Evolutionary conservation across 1,284 basidiomycete species (phyloP).

Genomic region (Boletus sp.): DNA sequence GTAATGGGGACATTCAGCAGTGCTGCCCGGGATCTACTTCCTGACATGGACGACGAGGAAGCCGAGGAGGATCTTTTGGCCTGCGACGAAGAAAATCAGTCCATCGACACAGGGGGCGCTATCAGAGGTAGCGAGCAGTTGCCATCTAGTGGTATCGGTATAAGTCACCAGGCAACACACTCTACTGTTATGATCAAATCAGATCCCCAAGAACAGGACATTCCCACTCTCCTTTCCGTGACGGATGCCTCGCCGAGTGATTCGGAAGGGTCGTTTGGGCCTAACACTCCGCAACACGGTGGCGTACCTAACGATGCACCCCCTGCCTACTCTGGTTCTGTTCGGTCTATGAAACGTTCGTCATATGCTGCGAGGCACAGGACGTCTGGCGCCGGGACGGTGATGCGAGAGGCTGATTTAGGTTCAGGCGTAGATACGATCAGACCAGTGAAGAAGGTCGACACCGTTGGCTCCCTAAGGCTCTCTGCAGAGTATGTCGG

Average conservation of each 20-base stretch:
- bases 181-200: slow-evolving; percentile 68
- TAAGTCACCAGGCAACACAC: slow-evolving; percentile 53
- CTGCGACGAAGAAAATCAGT: slow-evolving; percentile 48
- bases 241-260: slow-evolving; percentile 37
- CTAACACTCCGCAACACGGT: slow-evolving; percentile 31
- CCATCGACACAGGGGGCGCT: slow-evolving; percentile 55
- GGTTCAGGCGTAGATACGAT: slow-evolving; percentile 86
- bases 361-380: slow-evolving; percentile 73
- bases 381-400: slow-evolving; percentile 62
- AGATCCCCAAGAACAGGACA: slow-evolving; percentile 38
- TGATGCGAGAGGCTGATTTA: slow-evolving; percentile 76
- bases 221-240: slow-evolving; percentile 38
- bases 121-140: slow-evolving; percentile 61
- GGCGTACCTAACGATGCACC: slow-evolving; percentile 48
- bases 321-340: slow-evolving; percentile 57
- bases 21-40: slow-evolving; percentile 62
- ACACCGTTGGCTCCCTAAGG: slow-evolving; percentile 72
- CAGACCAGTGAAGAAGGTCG: slow-evolving; percentile 88
- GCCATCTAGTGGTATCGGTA: slow-evolving; percentile 40
- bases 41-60: slow-evolving; percentile 52
- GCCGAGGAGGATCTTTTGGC: slow-evolving; percentile 41
- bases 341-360: slow-evolving; percentile 55
- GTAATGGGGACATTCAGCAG: slow-evolving; percentile 71
- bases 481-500: slow-evolving; percentile 81
- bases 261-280: slow-evolving; percentile 33